A percentile compares a stretch with the other conserved stretches of the same genome.
These are phyloP conservation scores for Lenwebbia sp. DNA, from an alignment of 345 rosid genomes.

Conservation along the genomic window DNA sequence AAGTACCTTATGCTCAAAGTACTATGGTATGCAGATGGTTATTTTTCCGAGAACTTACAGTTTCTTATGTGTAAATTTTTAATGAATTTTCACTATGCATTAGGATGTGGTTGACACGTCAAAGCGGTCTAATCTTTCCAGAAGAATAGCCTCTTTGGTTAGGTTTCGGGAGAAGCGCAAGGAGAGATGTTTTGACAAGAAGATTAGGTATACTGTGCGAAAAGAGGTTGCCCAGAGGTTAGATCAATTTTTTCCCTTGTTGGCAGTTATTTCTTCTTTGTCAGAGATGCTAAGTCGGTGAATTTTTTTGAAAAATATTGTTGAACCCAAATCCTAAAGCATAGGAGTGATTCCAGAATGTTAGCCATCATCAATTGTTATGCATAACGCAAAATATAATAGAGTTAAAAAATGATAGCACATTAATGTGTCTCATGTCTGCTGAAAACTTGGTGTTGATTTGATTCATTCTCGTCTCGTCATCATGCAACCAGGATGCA, in stretches of 20 bases:
- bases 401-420: neutral
- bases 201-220: conserved; percentile 59
- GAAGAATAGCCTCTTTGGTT: conserved; percentile 63
- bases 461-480: neutral
- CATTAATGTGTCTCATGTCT: neutral
- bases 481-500: conserved; percentile 43
- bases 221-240: conserved; percentile 79
- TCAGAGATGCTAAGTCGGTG: neutral
- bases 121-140: conserved; percentile 47
- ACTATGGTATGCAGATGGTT: conserved; percentile 11
- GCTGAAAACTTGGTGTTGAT: neutral
- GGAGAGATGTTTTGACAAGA: conserved; percentile 79
- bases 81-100: neutral
- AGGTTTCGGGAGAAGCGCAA: conserved; percentile 70
- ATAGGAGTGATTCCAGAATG: neutral
- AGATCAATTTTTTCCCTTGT: neutral
- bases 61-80: neutral
- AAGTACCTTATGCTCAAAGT: conserved; percentile 32
- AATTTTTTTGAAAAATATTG: neutral
- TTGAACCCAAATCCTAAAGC: neutral
- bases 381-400: neutral
- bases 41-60: neutral
- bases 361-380: neutral
- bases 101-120: conserved; percentile 33
- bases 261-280: neutral